Percentiles rank a stretch among this genome's conserved stretches.
phyloP scores from a whole-genome alignment of 257 asterid genomes.

The Fraxinus americana region DNA sequence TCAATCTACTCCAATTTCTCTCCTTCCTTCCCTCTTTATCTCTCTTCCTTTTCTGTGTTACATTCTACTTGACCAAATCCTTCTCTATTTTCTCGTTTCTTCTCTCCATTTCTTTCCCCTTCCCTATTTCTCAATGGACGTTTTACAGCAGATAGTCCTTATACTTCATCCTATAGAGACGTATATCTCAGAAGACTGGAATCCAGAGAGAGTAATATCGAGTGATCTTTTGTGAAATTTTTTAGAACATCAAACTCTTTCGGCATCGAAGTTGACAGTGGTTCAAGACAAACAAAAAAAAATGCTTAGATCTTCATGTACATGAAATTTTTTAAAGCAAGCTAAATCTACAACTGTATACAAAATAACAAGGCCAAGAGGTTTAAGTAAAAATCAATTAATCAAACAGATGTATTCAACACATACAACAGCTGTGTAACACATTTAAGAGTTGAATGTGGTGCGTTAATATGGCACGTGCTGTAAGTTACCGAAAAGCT shows the following conservation, averaged over 20 bases:
- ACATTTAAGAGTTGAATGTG: slow-evolving; percentile 16
- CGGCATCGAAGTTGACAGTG: neutral
- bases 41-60: no score
- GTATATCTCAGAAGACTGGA: neutral
- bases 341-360: neutral
- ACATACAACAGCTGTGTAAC: neutral
- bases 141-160: neutral
- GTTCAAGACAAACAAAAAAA: neutral
- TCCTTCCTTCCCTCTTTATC: no score
- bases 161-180: neutral
- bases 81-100: neutral
- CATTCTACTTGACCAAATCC: neutral
- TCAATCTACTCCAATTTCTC: neutral
- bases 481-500: slow-evolving; percentile 6
- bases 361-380: neutral
- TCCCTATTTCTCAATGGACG: slow-evolving; percentile 22
- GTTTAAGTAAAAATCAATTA: neutral
- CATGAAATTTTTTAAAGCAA: neutral
- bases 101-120: neutral
- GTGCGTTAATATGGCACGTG: neutral
- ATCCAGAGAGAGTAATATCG: neutral
- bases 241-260: neutral
- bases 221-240: neutral
- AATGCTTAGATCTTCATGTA: neutral
- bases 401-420: neutral